Base-by-base conservation (phyloP, 2,329 filamentous ascomycete genomes). In the Cercospora canescens region DNA sequence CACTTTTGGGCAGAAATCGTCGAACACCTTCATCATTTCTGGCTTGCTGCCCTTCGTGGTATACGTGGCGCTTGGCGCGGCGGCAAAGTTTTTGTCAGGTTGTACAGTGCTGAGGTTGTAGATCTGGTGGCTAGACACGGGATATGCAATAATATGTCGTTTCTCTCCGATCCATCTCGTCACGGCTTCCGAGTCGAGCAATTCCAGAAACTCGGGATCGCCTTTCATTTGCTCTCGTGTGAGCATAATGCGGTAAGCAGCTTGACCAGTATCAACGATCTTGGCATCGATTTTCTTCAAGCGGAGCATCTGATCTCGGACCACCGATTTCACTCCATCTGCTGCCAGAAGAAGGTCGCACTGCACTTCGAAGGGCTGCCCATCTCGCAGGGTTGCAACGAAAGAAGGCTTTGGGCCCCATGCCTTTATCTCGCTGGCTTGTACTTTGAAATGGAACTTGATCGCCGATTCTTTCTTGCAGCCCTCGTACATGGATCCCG, bases 241-340 rank as follows among this genome's bases (percentile, higher is more conserved):
- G 18, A 94, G 83, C 86, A 94, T 90, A 78, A 94, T 91, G 12
- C 91, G 87, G 80, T 94, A 94, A 2, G 90, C 90, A 0, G 91
- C 91, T 79, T 93, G 89, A 4, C 89, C 87, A 0, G 91, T 92
- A 69, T 92, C 89, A 66, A 87, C 81, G 71, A 89, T 86, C 62
- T 86, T 81, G 24, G 84, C 84, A 6, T 79, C 77, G 68, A 84
- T 80, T 50, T 83, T 82, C 1, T 87, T 79, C 48, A 81, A 79
- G 37, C 81, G 77, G 1, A 91, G 83, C 76, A 92, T 83, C 39
- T 84, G 79, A 7, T 81, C 79, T 34, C 79, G 79, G 7, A 81
- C 78, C 37, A 73, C 75, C 34, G 79, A 81, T 69, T 84, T 84
- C n/a, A 84, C 78, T n/a, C 82, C 82, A 64, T 84, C 82, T 21